Evolutionary conservation across 495 filamentous ascomycete species (phyloP), one percentile per base, ranked within the genome.

Genomic region (Cenococcum geophilum): DNA sequence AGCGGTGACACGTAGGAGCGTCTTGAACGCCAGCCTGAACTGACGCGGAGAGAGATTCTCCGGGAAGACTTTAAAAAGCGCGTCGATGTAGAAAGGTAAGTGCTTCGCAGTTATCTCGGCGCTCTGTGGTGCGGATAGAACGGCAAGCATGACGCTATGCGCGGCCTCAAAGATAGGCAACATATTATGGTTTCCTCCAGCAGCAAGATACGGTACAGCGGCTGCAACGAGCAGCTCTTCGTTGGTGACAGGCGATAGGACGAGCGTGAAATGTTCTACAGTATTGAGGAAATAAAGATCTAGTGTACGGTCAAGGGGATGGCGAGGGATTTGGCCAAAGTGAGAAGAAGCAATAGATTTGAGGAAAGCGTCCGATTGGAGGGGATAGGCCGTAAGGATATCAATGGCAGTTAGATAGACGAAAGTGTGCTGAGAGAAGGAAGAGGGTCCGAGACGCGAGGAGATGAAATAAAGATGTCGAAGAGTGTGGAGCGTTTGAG

Each of bases 251-350:
- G 86, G 79, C 0, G 87, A 75, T 8, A 97, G 74, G 20, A 84
- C 74, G 20, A 89, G 74, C 0, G 89, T 86, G 69, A 97, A 87
- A 68, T 96, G 89, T 70, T 98, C 93, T 12, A 86, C 83, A 1
- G 83, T 84, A 70, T 96, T 96, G 47, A 98, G 82, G 74, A 95
- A 97, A 79, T 88, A 98, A 55, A 96, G 83, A 72, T 95, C 89
- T 11, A 90, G 77, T 63, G 83, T 89, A 50, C 90, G 79, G 65
- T 92, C 84, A 16, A 95, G 76, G 0, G 92, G 88, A 71, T 88
- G 86, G 0, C 75, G 66, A 0, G 93, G 89, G 22, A 96, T 87
- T 25, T 77, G 76, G 25, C 83, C 82, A 25, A 82, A 74, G 63
- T 82, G 76, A 50, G 72, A 70, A 57, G 81, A 78, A 73, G 82